Conservation (phyloP, 805 yeast genomes). For the Aciculoconidium aculeatum region DNA sequence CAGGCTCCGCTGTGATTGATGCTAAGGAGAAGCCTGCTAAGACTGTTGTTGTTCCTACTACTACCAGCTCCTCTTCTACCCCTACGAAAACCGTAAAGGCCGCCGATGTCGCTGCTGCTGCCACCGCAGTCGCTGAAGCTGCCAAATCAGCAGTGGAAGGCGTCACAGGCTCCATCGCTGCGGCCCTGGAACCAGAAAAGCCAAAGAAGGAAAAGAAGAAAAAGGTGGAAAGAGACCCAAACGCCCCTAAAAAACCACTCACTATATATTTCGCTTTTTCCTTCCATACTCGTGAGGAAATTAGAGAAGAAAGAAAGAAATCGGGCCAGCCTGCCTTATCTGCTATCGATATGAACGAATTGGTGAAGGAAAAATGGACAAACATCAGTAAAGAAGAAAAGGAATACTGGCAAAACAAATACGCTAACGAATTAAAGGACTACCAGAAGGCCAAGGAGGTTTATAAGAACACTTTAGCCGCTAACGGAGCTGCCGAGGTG, state of each 20-base stretch:
- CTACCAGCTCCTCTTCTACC: constrained; percentile 4
- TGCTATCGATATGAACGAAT: constrained; percentile 73
- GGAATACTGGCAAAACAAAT: constrained; percentile 59
- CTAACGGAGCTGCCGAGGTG: constrained; percentile 11
- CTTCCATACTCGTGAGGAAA: constrained; percentile 62
- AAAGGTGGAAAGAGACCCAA: constrained; percentile 64
- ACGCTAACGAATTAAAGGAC: constrained; percentile 40
- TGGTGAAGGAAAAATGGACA: constrained; percentile 77
- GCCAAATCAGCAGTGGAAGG: constrained; percentile 8
- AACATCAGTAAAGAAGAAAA: constrained; percentile 59
- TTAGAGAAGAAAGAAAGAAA: constrained; percentile 61
- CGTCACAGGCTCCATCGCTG: constrained; percentile 11
- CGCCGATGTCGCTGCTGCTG: constrained; percentile 7
- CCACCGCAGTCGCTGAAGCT: constrained; percentile 12
- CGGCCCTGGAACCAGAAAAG: constrained; percentile 8
- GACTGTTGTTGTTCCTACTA: constrained; percentile 18
- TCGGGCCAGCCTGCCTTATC: constrained; percentile 56
- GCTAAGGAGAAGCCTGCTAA: constrained; percentile 25
- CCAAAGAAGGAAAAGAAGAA: constrained; percentile 45
- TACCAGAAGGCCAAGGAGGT: constrained; percentile 29
- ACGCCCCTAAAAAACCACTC: constrained; percentile 92
- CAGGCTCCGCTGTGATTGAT: constrained; percentile 34
- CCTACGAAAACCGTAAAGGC: constrained; percentile 3
- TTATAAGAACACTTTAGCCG: constrained; percentile 25
- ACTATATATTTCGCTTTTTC: constrained; percentile 80